phyloP scores from a whole-genome alignment of 164 flowering plant species.

The Stephania japonica region DNA sequence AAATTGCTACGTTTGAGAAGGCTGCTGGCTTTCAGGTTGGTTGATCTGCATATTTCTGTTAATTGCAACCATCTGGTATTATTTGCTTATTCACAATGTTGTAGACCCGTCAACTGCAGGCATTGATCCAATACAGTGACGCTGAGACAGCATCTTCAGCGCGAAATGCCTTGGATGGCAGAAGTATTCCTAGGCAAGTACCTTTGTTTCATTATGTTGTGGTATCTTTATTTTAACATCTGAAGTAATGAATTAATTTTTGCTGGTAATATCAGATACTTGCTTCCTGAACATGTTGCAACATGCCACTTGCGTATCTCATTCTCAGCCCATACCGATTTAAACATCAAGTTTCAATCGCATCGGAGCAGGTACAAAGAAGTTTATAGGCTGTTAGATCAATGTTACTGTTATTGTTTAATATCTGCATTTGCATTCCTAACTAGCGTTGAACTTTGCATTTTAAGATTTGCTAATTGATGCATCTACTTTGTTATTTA shows the following conservation, averaged over 20 bases:
- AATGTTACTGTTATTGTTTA: not conserved
- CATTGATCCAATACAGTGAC: constrained; percentile 76
- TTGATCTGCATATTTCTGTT: not conserved
- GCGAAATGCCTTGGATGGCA: constrained; percentile 75
- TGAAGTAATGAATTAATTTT: not conserved
- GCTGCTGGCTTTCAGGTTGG: constrained; percentile 93
- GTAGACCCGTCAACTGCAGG: constrained; percentile 34
- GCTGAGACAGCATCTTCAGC: constrained; percentile 74
- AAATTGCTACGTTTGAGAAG: constrained; percentile 92
- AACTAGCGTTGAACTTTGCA: constrained; percentile 12
- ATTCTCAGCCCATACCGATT: constrained; percentile 87
- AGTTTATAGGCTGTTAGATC: not conserved
- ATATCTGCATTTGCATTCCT: constrained; percentile 1
- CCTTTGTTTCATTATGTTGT: not conserved
- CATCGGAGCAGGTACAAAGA: constrained; percentile 78
- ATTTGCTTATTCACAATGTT: not conserved
- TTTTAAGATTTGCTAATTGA: constrained; percentile 27
- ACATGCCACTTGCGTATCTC: constrained; percentile 78
- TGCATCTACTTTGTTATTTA: constrained; percentile 41
- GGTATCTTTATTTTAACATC: not conserved
- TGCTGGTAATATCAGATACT: constrained; percentile 45
- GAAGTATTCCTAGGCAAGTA: constrained; percentile 79
- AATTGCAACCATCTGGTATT: not conserved
- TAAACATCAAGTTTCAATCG: constrained; percentile 89
- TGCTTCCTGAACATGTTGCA: constrained; percentile 78